phyloP scores from a whole-genome alignment of 305 asterid species.

The Rubia occidens region DNA sequence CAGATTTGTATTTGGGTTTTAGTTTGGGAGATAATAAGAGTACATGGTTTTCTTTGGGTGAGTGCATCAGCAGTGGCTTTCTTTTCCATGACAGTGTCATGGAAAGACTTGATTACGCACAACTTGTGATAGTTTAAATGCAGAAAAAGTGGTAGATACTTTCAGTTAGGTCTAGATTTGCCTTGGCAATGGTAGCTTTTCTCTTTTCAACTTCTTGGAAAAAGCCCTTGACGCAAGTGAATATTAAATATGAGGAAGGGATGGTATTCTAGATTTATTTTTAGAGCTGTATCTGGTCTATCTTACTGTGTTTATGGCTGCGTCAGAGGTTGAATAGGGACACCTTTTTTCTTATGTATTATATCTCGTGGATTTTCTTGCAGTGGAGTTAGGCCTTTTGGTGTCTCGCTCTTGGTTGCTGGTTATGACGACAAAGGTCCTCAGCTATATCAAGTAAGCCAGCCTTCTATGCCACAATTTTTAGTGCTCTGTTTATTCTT shows the following conservation, averaged over 20 bases:
- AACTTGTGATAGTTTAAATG: too few species aligned
- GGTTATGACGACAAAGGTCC: constrained; percentile 99
- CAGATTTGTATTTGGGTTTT: too few species aligned
- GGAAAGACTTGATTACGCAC: neutral
- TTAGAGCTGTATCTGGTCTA: neutral
- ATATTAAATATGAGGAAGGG: neutral
- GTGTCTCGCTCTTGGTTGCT: constrained; percentile 90
- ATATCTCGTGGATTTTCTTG: constrained; percentile 16
- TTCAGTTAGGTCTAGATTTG: too few species aligned
- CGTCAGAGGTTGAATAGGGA: neutral
- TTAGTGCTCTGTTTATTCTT: neutral
- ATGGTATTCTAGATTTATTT: neutral
- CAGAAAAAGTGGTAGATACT: too few species aligned
- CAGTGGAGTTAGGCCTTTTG: constrained; percentile 97
- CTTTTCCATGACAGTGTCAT: neutral
- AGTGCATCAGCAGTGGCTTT: neutral
- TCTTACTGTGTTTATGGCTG: neutral
- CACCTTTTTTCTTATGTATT: neutral
- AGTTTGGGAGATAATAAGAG: too few species aligned
- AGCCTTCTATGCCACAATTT: neutral
- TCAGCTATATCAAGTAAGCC: constrained; percentile 78
- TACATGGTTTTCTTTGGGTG: too few species aligned
- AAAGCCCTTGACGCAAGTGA: neutral
- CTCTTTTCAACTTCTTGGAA: neutral
- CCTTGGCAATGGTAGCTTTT: neutral